Base-by-base conservation (phyloP, 176 grass and related monocot species). In the Eremochloa ophiuroides region DNA sequence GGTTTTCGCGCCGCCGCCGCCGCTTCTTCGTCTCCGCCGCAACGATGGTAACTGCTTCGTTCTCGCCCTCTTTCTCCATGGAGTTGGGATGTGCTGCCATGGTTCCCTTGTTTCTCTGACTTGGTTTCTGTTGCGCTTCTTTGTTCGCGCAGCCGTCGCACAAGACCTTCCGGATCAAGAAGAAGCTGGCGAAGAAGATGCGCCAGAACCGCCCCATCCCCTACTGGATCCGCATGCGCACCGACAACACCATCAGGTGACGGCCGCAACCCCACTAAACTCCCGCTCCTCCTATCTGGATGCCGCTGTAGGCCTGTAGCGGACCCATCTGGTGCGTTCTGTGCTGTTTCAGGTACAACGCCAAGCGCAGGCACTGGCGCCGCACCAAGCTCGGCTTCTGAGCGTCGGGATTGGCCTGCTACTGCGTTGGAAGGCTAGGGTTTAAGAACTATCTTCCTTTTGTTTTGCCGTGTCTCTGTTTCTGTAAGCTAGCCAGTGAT, bases 311-410 rank as follows among this genome's bases (percentile, higher is more conserved):
- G 6, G 2, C 18, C 14, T n/a, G 8, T 28, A 15, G 5, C 15
- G 51, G 0, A 82, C 4, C 65, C 20, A 0, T 1, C 3, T 1
- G 10, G 7, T 25, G n/a, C 4, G 13, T 7, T 7, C 31, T 27
- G 42, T 80, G 37, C 2, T 29, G 8, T 71, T 70, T n/a, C 74
- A 97, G 94, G 94, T 97, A 97, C 85, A 94, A 97, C 53, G 94
- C 94, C 17, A 97, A 97, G 91, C 94, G 91, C 82, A 97, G 94
- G 94, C 94, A 97, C 67, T 97, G 94, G 91, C 94, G 94, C 80
- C 94, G 94, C 85, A 97, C 94, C 87, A 97, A 97, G 91, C 87
- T 97, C 26, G 94, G 94, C 31, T 97, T 97, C 84, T 97, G 80
- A 97, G 88, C 82, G 28, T 26, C 58, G 17, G 35, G 71, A 62